A percentile compares a stretch with the other conserved stretches of the same genome.
Conservation (phyloP, 495 filamentous ascomycete species). For the Pseudevernia furfuracea region DNA sequence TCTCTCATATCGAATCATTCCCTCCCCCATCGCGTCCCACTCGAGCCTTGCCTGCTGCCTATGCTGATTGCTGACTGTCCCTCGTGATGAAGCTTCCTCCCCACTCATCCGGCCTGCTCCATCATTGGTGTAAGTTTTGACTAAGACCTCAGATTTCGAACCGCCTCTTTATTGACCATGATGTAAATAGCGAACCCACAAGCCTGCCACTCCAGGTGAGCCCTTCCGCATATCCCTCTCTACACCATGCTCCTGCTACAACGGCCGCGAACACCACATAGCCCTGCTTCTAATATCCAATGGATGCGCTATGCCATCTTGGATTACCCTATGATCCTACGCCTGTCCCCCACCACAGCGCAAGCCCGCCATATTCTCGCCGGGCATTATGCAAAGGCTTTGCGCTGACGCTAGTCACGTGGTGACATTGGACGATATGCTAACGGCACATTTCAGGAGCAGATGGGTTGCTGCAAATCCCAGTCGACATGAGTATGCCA, state of each 20-base stretch:
- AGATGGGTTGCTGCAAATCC: constrained; percentile 53
- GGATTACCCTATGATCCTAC: neutral
- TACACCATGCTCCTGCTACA: constrained; percentile 4
- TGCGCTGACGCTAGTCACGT: constrained; percentile 1
- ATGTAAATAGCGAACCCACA: constrained; percentile 3
- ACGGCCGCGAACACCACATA: neutral
- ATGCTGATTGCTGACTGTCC: constrained; percentile 16
- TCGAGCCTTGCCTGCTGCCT: constrained; percentile 11
- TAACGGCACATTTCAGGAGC: constrained; percentile 23
- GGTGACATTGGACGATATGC: neutral
- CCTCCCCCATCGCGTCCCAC: constrained; percentile 8
- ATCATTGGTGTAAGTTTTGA: constrained; percentile 16
- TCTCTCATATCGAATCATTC: constrained; percentile 14
- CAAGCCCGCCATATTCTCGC: neutral
- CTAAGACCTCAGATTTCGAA: constrained; percentile 10
- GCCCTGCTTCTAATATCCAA: neutral
- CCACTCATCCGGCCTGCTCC: constrained; percentile 11
- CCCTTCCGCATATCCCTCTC: constrained; percentile 7
- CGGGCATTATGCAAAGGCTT: neutral
- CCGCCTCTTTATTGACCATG: constrained; percentile 1
- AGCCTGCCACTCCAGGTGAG: constrained; percentile 17
- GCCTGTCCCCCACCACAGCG: neutral
- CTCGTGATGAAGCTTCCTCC: constrained; percentile 18
- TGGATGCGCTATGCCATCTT: constrained; percentile 13
- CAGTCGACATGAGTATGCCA: constrained; percentile 57